These are phyloP conservation scores for Phytophthora syringae DNA, from an alignment of 352 stramenopile genomes.

Conservation along the genomic window DNA sequence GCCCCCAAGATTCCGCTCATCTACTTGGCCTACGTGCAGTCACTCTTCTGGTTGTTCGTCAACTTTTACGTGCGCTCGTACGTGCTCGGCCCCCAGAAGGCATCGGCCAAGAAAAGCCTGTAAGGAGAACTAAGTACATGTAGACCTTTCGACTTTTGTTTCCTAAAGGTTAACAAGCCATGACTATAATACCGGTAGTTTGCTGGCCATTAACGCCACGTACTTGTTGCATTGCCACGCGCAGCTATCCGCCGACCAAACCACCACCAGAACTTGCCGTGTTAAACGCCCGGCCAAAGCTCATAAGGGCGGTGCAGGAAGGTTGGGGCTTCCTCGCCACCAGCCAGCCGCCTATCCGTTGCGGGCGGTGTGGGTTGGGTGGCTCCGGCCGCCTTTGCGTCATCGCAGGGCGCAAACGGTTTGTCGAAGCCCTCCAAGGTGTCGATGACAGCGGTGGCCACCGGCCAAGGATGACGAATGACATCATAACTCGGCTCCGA, in stretches of 20 bases:
- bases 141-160: neutral
- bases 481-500: constrained; percentile 36
- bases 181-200: too few species aligned
- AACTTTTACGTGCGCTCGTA: constrained; percentile 96
- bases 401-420: constrained; percentile 24
- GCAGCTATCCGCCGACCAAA: too few species aligned
- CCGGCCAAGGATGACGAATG: constrained; percentile 18
- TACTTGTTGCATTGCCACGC: constrained; percentile 28
- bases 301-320: too few species aligned
- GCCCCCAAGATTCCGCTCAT: constrained; percentile 71
- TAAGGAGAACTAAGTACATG: constrained; percentile 5
- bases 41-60: constrained; percentile 95
- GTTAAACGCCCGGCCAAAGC: constrained; percentile 21
- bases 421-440: constrained; percentile 2
- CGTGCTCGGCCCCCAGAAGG: constrained; percentile 42
- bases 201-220: constrained; percentile 3
- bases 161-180: neutral
- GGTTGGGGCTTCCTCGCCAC: neutral
- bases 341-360: constrained; percentile 6
- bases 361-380: constrained; percentile 25
- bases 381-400: constrained; percentile 30
- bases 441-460: constrained; percentile 20
- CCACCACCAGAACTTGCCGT: constrained; percentile 30
- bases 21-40: constrained; percentile 96
- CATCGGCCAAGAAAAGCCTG: constrained; percentile 30